Evolutionary conservation across 805 yeast species (phyloP), one percentile per base, ranked within the genome.

Genomic region (Pichia cephalocereana): DNA sequence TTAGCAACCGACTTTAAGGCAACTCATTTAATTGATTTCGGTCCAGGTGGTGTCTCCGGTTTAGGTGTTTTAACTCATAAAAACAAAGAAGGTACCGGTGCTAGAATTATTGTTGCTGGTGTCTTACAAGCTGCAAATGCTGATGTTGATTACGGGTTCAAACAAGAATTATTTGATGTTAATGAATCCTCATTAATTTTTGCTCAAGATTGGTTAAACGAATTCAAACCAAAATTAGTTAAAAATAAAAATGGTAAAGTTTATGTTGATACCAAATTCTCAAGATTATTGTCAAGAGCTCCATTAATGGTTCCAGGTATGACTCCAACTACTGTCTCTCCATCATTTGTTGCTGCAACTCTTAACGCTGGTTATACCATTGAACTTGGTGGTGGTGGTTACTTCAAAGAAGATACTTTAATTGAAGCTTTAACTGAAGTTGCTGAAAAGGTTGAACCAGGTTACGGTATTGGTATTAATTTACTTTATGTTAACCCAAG

Each of bases 301-400:
- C 99, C 99, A 52, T 72, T 93, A 57, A 83, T 95, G 83, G 93
- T 93, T 57, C 96, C 99, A 38, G 99, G 99, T 73, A 93, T 93
- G 99, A 93, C 99, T 39, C 99, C 99, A 65, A 80, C 96, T 41
- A 93, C 99, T 32, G 97, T 90, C 49, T 83, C 86, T 57, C 93
- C 98, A 43, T 90, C 86, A 53, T 90, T 93, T 60, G 95, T 93
- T 50, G 84, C 96, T 52, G 95, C 96, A 32, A 83, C 97, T 30
- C 77, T 90, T 63, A 89, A 90, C 65, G 89, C 98, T 45, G 99
- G 99, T 53, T 93, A 90, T 72, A 96, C 88, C 65, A 88, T 91
- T 61, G 99, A 93, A 74, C 77, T 93, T 62, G 99, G 96, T 44
- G 99, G 99, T 69, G 99, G 99, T 76, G 99, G 98, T 62, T 93